phyloP scores from a whole-genome alignment of 495 filamentous ascomycete species.

The Hypoxylon subgilvum region DNA sequence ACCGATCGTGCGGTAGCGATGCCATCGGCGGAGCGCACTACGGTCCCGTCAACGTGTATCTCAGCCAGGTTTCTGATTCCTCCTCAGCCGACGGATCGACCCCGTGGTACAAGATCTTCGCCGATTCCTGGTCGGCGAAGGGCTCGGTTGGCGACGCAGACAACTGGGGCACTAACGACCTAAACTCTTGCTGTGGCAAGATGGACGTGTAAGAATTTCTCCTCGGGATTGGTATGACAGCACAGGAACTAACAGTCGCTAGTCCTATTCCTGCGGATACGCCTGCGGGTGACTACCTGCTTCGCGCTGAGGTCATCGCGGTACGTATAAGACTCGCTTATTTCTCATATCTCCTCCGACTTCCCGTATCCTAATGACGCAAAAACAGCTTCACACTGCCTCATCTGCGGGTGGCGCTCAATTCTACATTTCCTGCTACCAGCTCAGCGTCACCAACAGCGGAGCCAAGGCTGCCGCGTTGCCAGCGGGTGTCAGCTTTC shows the following conservation, averaged over 20 bases:
- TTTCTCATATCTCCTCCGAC: no score
- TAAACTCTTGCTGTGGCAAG: slow-evolving; percentile 52
- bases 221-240: no score
- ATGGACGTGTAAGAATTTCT: no score
- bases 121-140: slow-evolving; percentile 39
- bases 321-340: no score
- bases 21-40: slow-evolving; percentile 61
- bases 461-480: slow-evolving; percentile 24
- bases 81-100: slow-evolving; percentile 44
- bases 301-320: slow-evolving; percentile 53
- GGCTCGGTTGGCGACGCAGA: slow-evolving; percentile 47
- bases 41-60: slow-evolving; percentile 58
- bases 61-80: slow-evolving; percentile 54
- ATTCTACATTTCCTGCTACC: slow-evolving; percentile 51
- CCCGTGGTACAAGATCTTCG: slow-evolving; percentile 53
- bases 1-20: slow-evolving; percentile 49
- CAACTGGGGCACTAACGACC: slow-evolving; percentile 47
- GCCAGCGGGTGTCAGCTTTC: slow-evolving; percentile 45
- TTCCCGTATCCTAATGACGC: no score
- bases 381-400: no score
- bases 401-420: slow-evolving; percentile 42
- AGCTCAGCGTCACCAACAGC: slow-evolving; percentile 33
- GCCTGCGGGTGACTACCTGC: slow-evolving; percentile 48
- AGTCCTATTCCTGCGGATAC: slow-evolving; percentile 47
- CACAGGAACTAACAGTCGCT: no score